Conservation (phyloP, 2,329 filamentous ascomycete species). For the Orbilia oligospora region DNA sequence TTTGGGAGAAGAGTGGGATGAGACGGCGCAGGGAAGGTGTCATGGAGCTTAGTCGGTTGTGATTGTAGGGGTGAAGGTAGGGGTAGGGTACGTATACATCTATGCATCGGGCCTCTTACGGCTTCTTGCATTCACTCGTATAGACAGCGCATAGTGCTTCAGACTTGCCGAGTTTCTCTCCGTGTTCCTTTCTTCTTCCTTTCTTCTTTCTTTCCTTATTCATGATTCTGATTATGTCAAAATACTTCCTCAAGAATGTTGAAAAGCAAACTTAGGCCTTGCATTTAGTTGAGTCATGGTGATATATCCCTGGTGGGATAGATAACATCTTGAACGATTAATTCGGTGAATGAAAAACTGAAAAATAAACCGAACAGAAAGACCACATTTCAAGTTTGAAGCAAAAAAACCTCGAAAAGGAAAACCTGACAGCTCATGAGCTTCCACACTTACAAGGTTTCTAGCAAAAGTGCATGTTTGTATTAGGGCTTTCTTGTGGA, state of each 20-base stretch:
- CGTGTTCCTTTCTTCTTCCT: not conserved
- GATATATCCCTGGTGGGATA: not conserved
- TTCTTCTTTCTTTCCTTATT: not conserved
- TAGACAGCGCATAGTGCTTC: constrained; percentile 16
- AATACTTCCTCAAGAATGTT: constrained; percentile 4
- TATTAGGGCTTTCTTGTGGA: constrained; percentile 4
- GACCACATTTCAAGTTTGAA: not conserved
- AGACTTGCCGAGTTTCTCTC: constrained; percentile 1
- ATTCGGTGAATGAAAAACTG: not conserved
- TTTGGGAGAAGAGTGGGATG: constrained; percentile 37
- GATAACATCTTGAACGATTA: not conserved
- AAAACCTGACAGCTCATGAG: constrained; percentile 18
- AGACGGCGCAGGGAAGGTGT: constrained; percentile 32
- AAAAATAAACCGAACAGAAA: not conserved
- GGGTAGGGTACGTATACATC: constrained; percentile 3
- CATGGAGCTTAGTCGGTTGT: constrained; percentile 50
- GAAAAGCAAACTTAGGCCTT: not conserved
- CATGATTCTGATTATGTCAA: not conserved
- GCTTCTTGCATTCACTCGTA: constrained; percentile 18
- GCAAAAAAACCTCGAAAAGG: not conserved
- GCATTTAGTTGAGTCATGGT: constrained; percentile 2
- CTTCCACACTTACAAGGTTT: constrained; percentile 4
- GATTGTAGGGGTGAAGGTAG: not conserved
- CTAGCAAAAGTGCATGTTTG: not conserved
- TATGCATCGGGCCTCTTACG: not conserved